A percentile compares a stretch with the other conserved stretches of the same genome.
phyloP scores from a whole-genome alignment of 1,284 basidiomycete genomes.

The Laetiporus sulphureus region DNA sequence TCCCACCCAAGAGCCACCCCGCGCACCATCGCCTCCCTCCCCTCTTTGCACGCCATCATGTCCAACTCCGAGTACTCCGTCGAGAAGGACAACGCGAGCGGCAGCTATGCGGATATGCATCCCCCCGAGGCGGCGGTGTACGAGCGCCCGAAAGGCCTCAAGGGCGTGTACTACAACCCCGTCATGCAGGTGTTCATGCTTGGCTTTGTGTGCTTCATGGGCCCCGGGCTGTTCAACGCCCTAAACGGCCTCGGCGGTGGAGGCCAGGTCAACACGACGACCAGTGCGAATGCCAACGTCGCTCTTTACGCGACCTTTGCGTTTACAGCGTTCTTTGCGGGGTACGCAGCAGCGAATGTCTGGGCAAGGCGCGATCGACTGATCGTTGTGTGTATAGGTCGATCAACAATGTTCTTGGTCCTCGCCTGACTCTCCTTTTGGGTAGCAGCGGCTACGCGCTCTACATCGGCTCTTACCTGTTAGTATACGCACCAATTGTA shows the following conservation, averaged over 20 bases:
- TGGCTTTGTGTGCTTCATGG: conserved; percentile 64
- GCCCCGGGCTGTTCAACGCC: conserved; percentile 46
- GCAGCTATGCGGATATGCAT: conserved; percentile 13
- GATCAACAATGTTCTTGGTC: conserved; percentile 73
- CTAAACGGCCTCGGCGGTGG: conserved; percentile 64
- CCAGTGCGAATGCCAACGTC: conserved; percentile 57
- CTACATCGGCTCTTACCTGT: conserved; percentile 73
- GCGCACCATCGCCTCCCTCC: neutral
- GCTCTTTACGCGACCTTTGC: conserved; percentile 70
- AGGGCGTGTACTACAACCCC: conserved; percentile 32
- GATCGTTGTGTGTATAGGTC: too few species aligned
- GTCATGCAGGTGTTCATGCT: conserved; percentile 45
- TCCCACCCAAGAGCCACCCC: neutral
- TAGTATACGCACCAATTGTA: conserved; percentile 18
- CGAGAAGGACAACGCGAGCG: conserved; percentile 10
- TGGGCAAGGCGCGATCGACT: too few species aligned
- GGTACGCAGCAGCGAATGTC: too few species aligned
- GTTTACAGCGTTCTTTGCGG: conserved; percentile 54
- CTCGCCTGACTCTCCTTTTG: conserved; percentile 61
- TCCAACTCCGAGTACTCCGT: conserved; percentile 11
- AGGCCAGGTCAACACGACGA: conserved; percentile 55
- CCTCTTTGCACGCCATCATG: conserved; percentile 7
- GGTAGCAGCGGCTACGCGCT: conserved; percentile 68
- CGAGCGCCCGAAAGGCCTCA: conserved; percentile 26
- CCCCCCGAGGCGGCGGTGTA: conserved; percentile 14